phyloP scores from a whole-genome alignment of 352 stramenopile genomes.

The Globisporangium uncinulatum region DNA sequence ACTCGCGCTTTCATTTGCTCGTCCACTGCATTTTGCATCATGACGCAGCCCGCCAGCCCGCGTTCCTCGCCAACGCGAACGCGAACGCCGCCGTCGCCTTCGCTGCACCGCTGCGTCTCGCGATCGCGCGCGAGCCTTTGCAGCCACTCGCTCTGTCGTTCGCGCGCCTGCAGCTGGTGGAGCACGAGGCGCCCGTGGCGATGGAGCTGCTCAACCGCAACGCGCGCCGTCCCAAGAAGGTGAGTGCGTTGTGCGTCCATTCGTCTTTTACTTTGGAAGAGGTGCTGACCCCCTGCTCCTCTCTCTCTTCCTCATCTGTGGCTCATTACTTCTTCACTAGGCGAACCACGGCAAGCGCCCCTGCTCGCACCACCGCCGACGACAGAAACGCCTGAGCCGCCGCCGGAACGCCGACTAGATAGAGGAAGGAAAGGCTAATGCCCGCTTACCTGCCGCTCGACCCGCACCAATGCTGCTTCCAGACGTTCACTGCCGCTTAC shows the following conservation, averaged over 20 bases:
- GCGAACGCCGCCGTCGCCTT: constrained; percentile 2
- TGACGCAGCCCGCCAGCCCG: constrained; percentile 7
- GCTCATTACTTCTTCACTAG: constrained; percentile 14
- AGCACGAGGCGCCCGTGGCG: constrained; percentile 32
- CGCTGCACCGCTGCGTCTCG: constrained; percentile 4
- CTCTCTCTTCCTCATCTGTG: constrained; percentile 3
- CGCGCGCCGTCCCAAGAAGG: constrained; percentile 79
- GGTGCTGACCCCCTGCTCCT: neutral
- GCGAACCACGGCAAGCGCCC: constrained; percentile 86
- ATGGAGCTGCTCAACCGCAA: constrained; percentile 85
- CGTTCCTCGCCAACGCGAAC: constrained; percentile 5
- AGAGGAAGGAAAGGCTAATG: neutral
- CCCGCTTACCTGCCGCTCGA: neutral
- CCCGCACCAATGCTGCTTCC: neutral
- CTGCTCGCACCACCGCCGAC: constrained; percentile 75
- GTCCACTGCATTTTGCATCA: no score
- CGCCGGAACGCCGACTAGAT: constrained; percentile 31
- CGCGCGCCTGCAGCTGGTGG: constrained; percentile 38
- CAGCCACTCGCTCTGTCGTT: constrained; percentile 18
- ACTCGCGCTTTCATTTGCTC: neutral
- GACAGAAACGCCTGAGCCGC: constrained; percentile 71
- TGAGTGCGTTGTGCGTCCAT: constrained; percentile 9
- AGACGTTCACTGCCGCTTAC: no score
- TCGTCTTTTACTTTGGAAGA: neutral
- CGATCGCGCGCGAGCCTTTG: constrained; percentile 14